Base-by-base conservation (phyloP, 768 basidiomycete genomes). In the Krasilnikovozyma curviuscula region DNA sequence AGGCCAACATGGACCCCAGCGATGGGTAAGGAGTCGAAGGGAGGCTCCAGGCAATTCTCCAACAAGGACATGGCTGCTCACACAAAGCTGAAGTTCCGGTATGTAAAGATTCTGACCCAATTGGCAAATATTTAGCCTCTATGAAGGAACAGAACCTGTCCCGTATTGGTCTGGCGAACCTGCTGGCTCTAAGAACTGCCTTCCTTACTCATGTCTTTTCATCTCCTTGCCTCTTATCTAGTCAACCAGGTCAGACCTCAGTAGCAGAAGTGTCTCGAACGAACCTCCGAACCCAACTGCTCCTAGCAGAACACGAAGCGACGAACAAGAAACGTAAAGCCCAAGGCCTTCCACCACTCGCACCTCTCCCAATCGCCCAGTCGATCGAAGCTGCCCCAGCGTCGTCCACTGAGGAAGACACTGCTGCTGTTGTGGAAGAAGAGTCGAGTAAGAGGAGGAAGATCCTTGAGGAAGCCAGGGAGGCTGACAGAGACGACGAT, bases 41-140 rank as follows among this genome's bases (percentile, higher is more conserved):
- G 82, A 3, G 85, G 84, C 49, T 88, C 86, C 44, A 76, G 84
- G 50, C 85, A 91, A 61, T 86, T 79, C 68, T 91, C 86, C 5
- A 80, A 83, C 60, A 76, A 83, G 53, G 86, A 93, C 63, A 81
- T 95, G 75, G 84, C 91, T 6, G 72, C 84, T 2, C 83, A 95
- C 64, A 98, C 91, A 1, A 91, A 93, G 66, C 80, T 98, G 57
- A 98, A 98, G 70, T 98, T 98, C 68, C 78, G 91, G 78, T 83
- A 50, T 47, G 73, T 48, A n/a, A n/a, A n/a, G n/a, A n/a, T n/a
- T n/a, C n/a, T n/a, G n/a, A n/a, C n/a, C n/a, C n/a, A n/a, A n/a
- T n/a, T n/a, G n/a, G n/a, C n/a, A n/a, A n/a, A n/a, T n/a, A n/a
- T n/a, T n/a, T n/a, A n/a, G n/a, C n/a, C n/a, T n/a, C n/a, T n/a